Evolutionary conservation across 73 alveolate genomes (phyloP), one percentile per base, ranked within the genome.

Genomic region (Paramecium octaurelia): DNA sequence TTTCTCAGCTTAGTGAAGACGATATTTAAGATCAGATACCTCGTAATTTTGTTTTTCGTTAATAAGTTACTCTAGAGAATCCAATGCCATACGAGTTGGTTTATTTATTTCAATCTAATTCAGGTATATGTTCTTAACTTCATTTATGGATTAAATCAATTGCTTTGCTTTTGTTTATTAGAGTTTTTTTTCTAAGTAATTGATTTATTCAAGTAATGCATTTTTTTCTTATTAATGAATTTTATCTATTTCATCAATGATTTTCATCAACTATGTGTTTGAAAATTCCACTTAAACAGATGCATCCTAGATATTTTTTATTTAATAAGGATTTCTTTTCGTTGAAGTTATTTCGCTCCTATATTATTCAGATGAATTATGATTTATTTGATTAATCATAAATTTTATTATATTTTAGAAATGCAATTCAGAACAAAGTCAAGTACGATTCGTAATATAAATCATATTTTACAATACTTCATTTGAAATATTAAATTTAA

Each of bases 21-120:
- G 84, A 64, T 64, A 64, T 64, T 64, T 64, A 64, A 64, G 84
- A 64, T 64, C 84, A 27, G 84, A 27, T 10, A 64, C 84, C 27
- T 64, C 84, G 27, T 64, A 64, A 24, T 64, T 31, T 64, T 64
- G 42, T 11, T 64, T 64, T 27, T 64, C 84, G 8, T 64, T 64
- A 64, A 64, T 64, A 64, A 64, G 84, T 64, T 64, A 64, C 46
- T 64, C 84, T 14, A 64, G 27, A 31, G 42, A 34, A 64, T 64
- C 84, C 48, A 64, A 64, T 64, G 84, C 84, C 8, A 27, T 27
- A 27, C 84, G 44, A 64, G 84, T 64, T 31, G 48, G 46, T 64
- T 27, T 64, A 64, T 64, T 64, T 64, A 64, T 31, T 34, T 64
- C 84, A 27, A 64, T 64, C 12, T 27, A 64, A 34, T 64, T 64